Evolutionary conservation across 805 yeast genomes (phyloP).

Genomic region (Candida ponderosae): DNA sequence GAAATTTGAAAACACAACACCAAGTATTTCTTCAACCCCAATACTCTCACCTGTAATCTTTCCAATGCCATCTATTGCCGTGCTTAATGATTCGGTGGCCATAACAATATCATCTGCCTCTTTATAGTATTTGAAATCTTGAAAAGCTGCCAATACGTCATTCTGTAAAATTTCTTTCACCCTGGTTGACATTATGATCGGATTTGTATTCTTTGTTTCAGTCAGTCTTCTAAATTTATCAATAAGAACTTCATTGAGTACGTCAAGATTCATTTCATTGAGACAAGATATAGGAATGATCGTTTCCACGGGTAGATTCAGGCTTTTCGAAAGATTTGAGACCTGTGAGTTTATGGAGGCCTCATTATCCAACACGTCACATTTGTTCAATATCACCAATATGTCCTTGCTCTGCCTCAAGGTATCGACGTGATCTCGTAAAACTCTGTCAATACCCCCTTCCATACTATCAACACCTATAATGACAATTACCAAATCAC

Average conservation of each 20-base stretch:
- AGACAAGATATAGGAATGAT: slow-evolving; percentile 52
- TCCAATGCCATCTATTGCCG: slow-evolving; percentile 82
- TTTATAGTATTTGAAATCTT: slow-evolving; percentile 47
- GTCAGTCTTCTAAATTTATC: slow-evolving; percentile 40
- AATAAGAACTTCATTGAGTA: slow-evolving; percentile 35
- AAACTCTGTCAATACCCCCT: slow-evolving; percentile 26
- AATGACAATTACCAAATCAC: slow-evolving; percentile 68
- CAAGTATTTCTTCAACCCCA: slow-evolving; percentile 85
- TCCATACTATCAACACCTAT: slow-evolving; percentile 37
- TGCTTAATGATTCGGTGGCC: slow-evolving; percentile 68
- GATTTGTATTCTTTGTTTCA: slow-evolving; percentile 44
- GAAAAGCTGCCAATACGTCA: slow-evolving; percentile 71
- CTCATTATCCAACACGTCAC: slow-evolving; percentile 34
- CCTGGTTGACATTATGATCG: slow-evolving; percentile 66
- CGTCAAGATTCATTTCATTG: slow-evolving; percentile 45
- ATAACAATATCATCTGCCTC: slow-evolving; percentile 63
- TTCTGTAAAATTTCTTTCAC: slow-evolving; percentile 65
- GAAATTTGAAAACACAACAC: slow-evolving; percentile 84
- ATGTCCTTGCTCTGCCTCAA: slow-evolving; percentile 23
- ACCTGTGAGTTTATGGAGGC: slow-evolving; percentile 15
- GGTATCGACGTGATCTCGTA: slow-evolving; percentile 30
- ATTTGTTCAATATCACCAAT: slow-evolving; percentile 49
- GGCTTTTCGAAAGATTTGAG: slow-evolving; percentile 13
- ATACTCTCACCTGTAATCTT: slow-evolving; percentile 85
- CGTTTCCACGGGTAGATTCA: slow-evolving; percentile 12